Percentiles rank a stretch among this genome's conserved stretches.
phyloP scores from a whole-genome alignment of 2,329 filamentous ascomycete species.

The Madurella fahalii region DNA sequence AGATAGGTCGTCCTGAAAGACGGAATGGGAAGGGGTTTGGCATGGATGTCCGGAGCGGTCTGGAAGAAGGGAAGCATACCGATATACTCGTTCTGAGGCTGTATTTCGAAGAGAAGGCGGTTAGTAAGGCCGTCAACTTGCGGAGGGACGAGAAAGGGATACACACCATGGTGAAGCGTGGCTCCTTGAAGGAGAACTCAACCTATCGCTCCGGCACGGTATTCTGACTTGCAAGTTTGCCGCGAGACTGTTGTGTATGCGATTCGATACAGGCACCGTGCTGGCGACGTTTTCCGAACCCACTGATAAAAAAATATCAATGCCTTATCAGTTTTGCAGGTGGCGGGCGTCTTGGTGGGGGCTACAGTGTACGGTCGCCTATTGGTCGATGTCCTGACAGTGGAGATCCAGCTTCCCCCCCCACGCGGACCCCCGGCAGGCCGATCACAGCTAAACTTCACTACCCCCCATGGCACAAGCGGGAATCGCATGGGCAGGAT shows the following conservation, averaged over 20 bases:
- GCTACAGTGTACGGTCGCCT: neutral
- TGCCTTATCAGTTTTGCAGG: slow-evolving; percentile 13
- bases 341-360: slow-evolving; percentile 11
- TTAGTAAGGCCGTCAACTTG: slow-evolving; percentile 13
- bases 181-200: slow-evolving; percentile 19
- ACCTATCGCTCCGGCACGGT: neutral
- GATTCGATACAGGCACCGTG: slow-evolving; percentile 3
- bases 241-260: neutral
- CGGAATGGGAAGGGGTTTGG: neutral
- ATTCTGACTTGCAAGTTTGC: neutral
- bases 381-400: neutral
- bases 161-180: slow-evolving; percentile 22
- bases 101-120: slow-evolving; percentile 24
- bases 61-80: slow-evolving; percentile 32
- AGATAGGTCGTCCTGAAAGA: neutral
- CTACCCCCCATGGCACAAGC: neutral
- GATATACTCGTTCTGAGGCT: slow-evolving; percentile 83
- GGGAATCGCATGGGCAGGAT: too few species aligned
- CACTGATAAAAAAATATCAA: slow-evolving; percentile 22
- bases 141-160: neutral
- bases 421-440: neutral
- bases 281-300: slow-evolving; percentile 10
- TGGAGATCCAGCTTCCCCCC: too few species aligned
- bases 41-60: neutral
- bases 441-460: neutral